Base-by-base conservation (phyloP, 2,329 filamentous ascomycete species). In the Rutstroemia sp. region DNA sequence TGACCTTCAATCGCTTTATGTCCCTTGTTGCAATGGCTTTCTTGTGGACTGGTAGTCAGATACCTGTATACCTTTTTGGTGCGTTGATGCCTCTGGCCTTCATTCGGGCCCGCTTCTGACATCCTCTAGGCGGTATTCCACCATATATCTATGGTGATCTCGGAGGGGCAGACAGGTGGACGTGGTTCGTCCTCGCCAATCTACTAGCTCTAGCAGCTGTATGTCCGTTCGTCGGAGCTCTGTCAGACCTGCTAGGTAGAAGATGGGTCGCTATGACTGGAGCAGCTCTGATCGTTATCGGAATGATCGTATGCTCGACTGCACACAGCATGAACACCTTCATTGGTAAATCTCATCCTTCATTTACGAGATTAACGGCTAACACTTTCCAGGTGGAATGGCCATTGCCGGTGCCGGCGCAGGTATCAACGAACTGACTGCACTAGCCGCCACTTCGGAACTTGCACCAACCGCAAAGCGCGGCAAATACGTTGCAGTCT, bases 341-440 rank as follows among this genome's bases (percentile, higher is more conserved):
- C 59, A 86, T 87, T 61, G 77, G 80, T 79, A 71, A 60, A 69
- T 63, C 34, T 16, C 8, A 23, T 5, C 17, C 3, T 2, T 25
- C 19, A 23, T 5, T 5, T 16, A 14, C 1, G 14, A 17, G 5
- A n/a, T 23, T 6, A 19, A 14, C 12, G 3, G 17, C 49, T 61
- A n/a, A 59, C 16, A 36, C 2, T 30, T 25, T 12, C 10, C 49
- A 80, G 78, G 68, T 49, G 73, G 74, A 16, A 76, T 76, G 73
- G 67, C 68, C 2, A 75, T 88, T 60, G 77, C 83, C 9, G 85
- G 85, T 1, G 73, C 81, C 5, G 85, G 84, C 36, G 83, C 84
- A 10, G 85, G 85, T 14, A 78, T 88, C 58, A 84, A 83, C 61
- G 84, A 88, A 49, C 72, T 88, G 36, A 88, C 83, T 5, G 83